Evolutionary conservation across 2,329 filamentous ascomycete species (phyloP), one percentile per base, ranked within the genome.

Genomic region (Westerdykella ornata): DNA sequence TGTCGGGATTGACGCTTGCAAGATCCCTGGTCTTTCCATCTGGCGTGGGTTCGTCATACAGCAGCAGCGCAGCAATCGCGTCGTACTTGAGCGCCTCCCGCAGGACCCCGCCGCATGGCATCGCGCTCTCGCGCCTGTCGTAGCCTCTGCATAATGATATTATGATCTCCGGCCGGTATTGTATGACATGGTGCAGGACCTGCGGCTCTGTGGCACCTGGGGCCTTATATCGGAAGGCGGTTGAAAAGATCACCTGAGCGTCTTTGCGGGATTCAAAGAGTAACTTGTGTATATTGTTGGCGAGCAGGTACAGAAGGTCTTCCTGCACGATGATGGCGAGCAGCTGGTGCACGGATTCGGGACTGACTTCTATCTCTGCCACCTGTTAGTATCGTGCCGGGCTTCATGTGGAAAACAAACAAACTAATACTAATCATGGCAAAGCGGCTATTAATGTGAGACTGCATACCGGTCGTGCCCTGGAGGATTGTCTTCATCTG

Each of bases 251-350:
- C 48, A 92, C 86, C 65, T 96, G 90, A 11, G 87, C 86, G 62
- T 96, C 90, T 72, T 96, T 97, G 59, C 90, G 83, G 29, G 89
- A 87, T 71, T 98, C 92, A 72, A 98, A 98, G 0, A 90, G 88
- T 4, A 98, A 77, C 38, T 83, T 80, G 67, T 87, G 81, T 35
- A 98, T 84, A 60, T 84, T 84, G 46, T 82, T 76, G 15, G 90
- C 88, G 43, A 98, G 82, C 38, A 85, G 75, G 55, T 85, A 85
- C 33, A 98, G 80, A 6, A 98, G 75, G 64, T 95, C 88, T 69
- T 96, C 88, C 62, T 89, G 81, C 55, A 96, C 84, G 47, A 94
- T 80, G 51, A 85, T 80, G 42, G 82, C 83, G 39, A 97, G 84
- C 37, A 97, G 80, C 59, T 89, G 81, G 62, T 87, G 84, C 46